Percentiles rank a stretch among this genome's conserved stretches.
Conservation (phyloP, 2,329 filamentous ascomycete genomes). For the Epichloe sibirici region DNA sequence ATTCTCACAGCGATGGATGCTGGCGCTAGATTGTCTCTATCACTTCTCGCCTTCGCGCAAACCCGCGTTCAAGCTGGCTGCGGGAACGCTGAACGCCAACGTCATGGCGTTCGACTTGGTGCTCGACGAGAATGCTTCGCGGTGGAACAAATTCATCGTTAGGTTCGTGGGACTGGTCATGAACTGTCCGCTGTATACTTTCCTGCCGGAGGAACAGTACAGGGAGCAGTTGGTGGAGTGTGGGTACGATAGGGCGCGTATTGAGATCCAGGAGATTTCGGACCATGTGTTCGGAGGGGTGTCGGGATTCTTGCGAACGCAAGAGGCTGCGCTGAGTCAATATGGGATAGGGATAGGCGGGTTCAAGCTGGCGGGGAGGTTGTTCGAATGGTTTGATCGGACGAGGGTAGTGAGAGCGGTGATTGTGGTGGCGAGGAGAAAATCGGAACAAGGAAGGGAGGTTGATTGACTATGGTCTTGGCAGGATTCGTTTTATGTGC, state of each 20-base stretch:
- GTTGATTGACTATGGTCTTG: background rate
- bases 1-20: conserved; percentile 32
- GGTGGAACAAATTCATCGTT: conserved; percentile 20
- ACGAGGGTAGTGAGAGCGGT: conserved; percentile 22
- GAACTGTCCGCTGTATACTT: conserved; percentile 35
- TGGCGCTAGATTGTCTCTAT: conserved; percentile 44
- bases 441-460: background rate
- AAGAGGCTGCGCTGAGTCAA: conserved; percentile 19
- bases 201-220: conserved; percentile 35
- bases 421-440: conserved; percentile 20
- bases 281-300: conserved; percentile 39
- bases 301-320: conserved; percentile 27
- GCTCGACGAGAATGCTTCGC: conserved; percentile 20
- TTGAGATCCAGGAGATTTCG: conserved; percentile 38
- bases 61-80: conserved; percentile 31
- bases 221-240: conserved; percentile 28
- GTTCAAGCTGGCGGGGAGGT: conserved; percentile 22
- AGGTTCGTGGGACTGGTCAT: conserved; percentile 32
- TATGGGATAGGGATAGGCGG: conserved; percentile 24
- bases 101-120: conserved; percentile 45
- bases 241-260: conserved; percentile 31
- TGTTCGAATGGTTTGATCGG: conserved; percentile 27
- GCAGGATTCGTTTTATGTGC: too few species aligned
- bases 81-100: conserved; percentile 29
- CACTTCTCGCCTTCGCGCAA: conserved; percentile 42